Evolutionary conservation across 2,329 filamentous ascomycete species (phyloP), one percentile per base, ranked within the genome.

Genomic region (Ceratocystis diversiconidia): DNA sequence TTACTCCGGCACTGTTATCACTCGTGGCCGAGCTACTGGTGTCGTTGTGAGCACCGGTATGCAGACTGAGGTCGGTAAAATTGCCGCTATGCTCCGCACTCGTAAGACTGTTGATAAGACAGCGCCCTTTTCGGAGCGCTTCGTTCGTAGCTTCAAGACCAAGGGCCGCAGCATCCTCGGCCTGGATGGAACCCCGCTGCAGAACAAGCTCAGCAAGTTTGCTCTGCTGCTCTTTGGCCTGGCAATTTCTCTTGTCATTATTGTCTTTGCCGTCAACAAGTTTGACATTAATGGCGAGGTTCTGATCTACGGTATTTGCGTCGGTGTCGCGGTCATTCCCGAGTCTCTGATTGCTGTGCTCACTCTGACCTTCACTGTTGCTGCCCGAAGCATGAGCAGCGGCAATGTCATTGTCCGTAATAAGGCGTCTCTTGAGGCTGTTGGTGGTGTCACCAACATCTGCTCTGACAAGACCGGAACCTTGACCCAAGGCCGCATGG

Each of bases 191-290:
- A 95, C 91, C 1, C 91, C 91, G 0, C 79, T 96, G 59, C 90
- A 95, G 76, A 86, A 87, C 69, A 92, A 89, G 72, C 80, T 96
- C 63, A 90, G 88, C 76, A 90, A 92, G 75, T 86, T 96, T 71
- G 90, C 91, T 32, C 85, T 94, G 55, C 73, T 90, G 2, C 82
- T 95, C 1, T 95, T 95, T 72, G 85, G 80, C 60, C 82, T 90
- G 62, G 91, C 84, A 55, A 77, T 85, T 65, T 70, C 85, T 2
- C 77, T 86, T 43, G 82, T 80, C 62, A 72, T 86, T 67, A 80
- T 86, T 63, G 84, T 86, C 70, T 86, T 86, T 72, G 80, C 79
- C 5, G 82, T 79, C 68, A 83, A 79, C 72, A 75, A 75, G 66
- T 86, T 80, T 74, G 61, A 79, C 1, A 74, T 85, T 57, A 73